Percentiles rank a stretch among this genome's conserved stretches.
phyloP scores from a whole-genome alignment of 805 yeast species.

The Clavispora fructus region DNA sequence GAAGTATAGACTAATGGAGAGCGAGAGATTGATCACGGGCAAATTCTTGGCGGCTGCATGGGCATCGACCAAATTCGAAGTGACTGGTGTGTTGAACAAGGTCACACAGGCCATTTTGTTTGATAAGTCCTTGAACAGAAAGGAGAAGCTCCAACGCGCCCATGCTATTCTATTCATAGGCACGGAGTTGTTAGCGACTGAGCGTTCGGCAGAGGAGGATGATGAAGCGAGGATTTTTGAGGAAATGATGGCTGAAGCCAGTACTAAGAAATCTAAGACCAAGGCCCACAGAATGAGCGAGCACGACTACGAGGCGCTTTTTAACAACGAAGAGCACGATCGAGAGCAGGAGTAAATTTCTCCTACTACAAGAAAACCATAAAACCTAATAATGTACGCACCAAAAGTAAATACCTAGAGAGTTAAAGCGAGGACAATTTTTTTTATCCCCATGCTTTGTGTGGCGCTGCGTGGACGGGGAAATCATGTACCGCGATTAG shows the following conservation, averaged over 20 bases:
- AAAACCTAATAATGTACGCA: no score
- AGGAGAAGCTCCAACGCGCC: slow-evolving; percentile 69
- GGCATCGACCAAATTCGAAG: slow-evolving; percentile 88
- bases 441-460: no score
- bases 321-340: background rate
- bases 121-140: slow-evolving; percentile 57
- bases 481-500: no score
- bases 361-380: no score
- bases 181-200: slow-evolving; percentile 55
- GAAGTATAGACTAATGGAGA: slow-evolving; percentile 47
- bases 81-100: slow-evolving; percentile 77
- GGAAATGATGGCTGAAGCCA: slow-evolving; percentile 84
- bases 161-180: slow-evolving; percentile 74
- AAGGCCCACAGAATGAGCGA: background rate
- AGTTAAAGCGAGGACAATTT: no score
- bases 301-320: slow-evolving; percentile 1
- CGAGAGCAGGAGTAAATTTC: background rate
- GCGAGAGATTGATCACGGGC: slow-evolving; percentile 79
- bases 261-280: slow-evolving; percentile 43
- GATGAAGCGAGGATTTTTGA: slow-evolving; percentile 91
- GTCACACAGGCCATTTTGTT: slow-evolving; percentile 47
- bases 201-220: slow-evolving; percentile 81
- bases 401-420: no score
- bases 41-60: slow-evolving; percentile 91
- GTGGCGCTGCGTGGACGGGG: no score